Base-by-base conservation (phyloP, 1,284 basidiomycete genomes). In the Trametes polyzona region DNA sequence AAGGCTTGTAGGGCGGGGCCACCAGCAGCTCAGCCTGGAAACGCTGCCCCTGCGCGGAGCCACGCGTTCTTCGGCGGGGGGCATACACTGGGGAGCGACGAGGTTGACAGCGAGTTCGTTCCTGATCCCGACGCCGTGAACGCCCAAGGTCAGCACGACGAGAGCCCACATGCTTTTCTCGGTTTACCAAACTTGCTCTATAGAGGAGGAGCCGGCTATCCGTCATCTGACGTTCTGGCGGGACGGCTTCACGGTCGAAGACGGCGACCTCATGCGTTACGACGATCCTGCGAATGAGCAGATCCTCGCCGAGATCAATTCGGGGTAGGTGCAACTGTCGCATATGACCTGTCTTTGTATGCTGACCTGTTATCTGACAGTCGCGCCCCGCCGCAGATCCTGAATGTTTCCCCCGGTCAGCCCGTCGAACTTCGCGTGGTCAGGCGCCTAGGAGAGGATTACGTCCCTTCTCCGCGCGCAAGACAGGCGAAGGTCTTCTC, bases 141-240 rank as follows among this genome's bases (percentile, higher is more conserved):
- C 12, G 52, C 46, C 30, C 10, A 33, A n/a, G 47, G 61, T 63
- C 39, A 37, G 61, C 51, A 16, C 6, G 8, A 6, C 14, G 2
- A 11, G 12, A 12, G 7, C 11, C 11, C 14, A 10, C 14, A n/a
- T 29, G 9, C 24, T n/a, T 7, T 6, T 37, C 4, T n/a, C 29
- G 43, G 4, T 32, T 27, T 27, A 49, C 39, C 7, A 26, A n/a
- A n/a, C n/a, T n/a, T n/a, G n/a, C n/a, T 36, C 24, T 17, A 27
- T 56, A 65, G 77, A 76, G 23, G 80, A 82, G 40, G 81, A 83
- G 56, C 78, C 83, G 0, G 90, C 83, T 0, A 83, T 89, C 43
- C 87, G 96, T 11, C 82, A 87, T 54, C 78, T 98, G 33, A 96
- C 92, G 0, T 95, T 99, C 74, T 99, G 97, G 96, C 81, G 88